Evolutionary conservation across 345 rosid species (phyloP), one percentile per base, ranked within the genome.

Genomic region (Bruguiera gymnorhiza): DNA sequence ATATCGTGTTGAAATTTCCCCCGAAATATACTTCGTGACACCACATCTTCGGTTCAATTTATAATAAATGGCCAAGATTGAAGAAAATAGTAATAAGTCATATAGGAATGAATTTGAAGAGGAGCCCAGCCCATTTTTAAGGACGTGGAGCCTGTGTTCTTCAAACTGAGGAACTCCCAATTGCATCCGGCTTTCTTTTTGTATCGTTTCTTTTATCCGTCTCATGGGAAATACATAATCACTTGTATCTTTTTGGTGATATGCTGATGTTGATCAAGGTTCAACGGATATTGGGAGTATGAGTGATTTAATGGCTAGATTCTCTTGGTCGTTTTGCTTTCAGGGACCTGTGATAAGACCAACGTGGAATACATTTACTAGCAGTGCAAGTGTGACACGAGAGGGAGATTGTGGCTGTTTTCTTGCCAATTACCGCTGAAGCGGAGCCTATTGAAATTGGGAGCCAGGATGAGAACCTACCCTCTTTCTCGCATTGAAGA

Each of bases 361-460:
- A 31, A 39, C 67, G 2, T 89, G 93, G 98, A 80, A 79, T 69
- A 91, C 97, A 60, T 94, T 89, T 82, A 79, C 89, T 29, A 91
- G 95, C 70, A 94, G 97, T 80, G 88, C 88, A 8, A 85, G 95
- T 73, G 98, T 96, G 79, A 86, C 86, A 76, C 89, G 97, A 97
- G 89, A 94, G 75, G 95, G 96, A 95, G 8, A 90, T 87, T 32
- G 97, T 95, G 74, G 98, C 97, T 18, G 90, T 88, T 20, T 91
- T 89, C 73, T 94, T 93, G 5, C 91, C 97, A 5, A 85, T 83
- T 32, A 88, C 91, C 34, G 93, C 86, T 32, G 88, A 94, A 78
- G 88, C 89, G 93, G 96, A 94, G 64, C 98, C 97, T 1, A 72
- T 93, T 65, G 97, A 89, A 21, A 67, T 87, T 18, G 93, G 97